These are phyloP conservation scores for Volutella citrinella DNA, from an alignment of 2,329 filamentous ascomycete genomes.

Conservation along the genomic window DNA sequence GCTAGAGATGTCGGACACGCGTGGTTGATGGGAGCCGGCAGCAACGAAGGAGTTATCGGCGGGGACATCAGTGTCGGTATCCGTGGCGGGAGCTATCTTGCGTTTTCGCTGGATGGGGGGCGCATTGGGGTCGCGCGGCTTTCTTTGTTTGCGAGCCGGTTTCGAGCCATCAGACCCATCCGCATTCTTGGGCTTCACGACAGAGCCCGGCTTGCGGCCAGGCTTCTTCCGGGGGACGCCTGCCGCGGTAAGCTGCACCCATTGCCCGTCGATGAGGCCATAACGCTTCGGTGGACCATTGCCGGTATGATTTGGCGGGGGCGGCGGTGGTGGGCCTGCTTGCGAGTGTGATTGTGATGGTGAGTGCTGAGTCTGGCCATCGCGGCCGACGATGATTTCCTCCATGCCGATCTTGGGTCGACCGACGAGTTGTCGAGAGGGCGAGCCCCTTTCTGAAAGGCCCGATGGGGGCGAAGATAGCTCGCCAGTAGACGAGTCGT, in stretches of 20 bases:
- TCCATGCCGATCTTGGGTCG: constrained; percentile 38
- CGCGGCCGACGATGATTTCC: constrained; percentile 47
- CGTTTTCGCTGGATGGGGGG: constrained; percentile 53
- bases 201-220: constrained; percentile 61
- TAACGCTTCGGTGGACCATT: constrained; percentile 29
- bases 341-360: constrained; percentile 19
- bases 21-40: constrained; percentile 20
- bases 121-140: constrained; percentile 58
- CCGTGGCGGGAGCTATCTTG: constrained; percentile 43
- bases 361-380: too few relatives aligned
- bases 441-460: constrained; percentile 48
- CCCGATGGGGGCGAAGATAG: constrained; percentile 52
- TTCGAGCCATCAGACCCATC: constrained; percentile 41
- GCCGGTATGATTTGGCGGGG: constrained; percentile 19
- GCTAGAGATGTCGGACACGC: constrained; percentile 22
- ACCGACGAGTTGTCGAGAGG: constrained; percentile 34
- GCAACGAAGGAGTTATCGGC: constrained; percentile 34
- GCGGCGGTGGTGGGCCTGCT: constrained; percentile 20
- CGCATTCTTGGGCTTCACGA: constrained; percentile 42
- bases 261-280: constrained; percentile 36
- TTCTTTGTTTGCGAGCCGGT: constrained; percentile 48
- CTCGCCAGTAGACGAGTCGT: constrained; percentile 46
- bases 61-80: constrained; percentile 35
- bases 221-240: constrained; percentile 62
- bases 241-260: constrained; percentile 53